These are phyloP conservation scores for Diaporthe velutina DNA, from an alignment of 2,329 filamentous ascomycete genomes.

Conservation along the genomic window DNA sequence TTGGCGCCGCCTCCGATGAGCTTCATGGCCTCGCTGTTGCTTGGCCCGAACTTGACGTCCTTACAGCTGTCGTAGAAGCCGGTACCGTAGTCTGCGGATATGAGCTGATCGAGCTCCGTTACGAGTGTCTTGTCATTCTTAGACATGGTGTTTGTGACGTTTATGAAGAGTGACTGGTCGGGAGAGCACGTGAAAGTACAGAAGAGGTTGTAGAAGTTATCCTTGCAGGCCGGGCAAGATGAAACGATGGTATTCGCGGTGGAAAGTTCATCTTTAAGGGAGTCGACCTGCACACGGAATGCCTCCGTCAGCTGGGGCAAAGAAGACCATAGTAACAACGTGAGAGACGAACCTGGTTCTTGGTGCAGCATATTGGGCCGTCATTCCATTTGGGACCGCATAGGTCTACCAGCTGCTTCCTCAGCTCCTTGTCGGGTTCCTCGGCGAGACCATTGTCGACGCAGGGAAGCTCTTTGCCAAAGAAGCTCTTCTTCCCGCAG, in stretches of 20 bases:
- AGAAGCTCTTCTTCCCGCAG: slow-evolving; percentile 91
- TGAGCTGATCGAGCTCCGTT: slow-evolving; percentile 89
- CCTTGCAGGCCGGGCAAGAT: slow-evolving; percentile 95
- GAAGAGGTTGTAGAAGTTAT: slow-evolving; percentile 98
- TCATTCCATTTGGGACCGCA: slow-evolving; percentile 90
- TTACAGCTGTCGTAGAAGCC: slow-evolving; percentile 98
- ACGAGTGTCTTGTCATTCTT: slow-evolving; percentile 76
- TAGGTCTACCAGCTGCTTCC: slow-evolving; percentile 83
- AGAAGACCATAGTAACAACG: background rate
- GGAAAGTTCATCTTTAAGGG: slow-evolving; percentile 85
- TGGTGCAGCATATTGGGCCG: slow-evolving; percentile 86
- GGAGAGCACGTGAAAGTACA: slow-evolving; percentile 99
- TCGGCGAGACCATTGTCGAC: slow-evolving; percentile 88
- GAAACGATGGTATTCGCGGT: slow-evolving; percentile 91
- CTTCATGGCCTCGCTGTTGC: slow-evolving; percentile 93
- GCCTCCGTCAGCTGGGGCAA: background rate
- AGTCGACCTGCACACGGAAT: slow-evolving; percentile 70
- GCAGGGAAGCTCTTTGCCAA: slow-evolving; percentile 90
- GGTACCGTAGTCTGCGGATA: slow-evolving; percentile 84
- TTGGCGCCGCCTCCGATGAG: slow-evolving; percentile 96
- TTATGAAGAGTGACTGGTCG: slow-evolving; percentile 94
- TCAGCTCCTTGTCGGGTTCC: slow-evolving; percentile 77
- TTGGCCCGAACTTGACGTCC: slow-evolving; percentile 97
- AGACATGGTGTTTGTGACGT: slow-evolving; percentile 81
- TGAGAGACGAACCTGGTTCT: slow-evolving; percentile 75